Percentiles rank a stretch among this genome's conserved stretches.
These are phyloP conservation scores for Candida orba DNA, from an alignment of 805 yeast species.

Conservation along the genomic window DNA sequence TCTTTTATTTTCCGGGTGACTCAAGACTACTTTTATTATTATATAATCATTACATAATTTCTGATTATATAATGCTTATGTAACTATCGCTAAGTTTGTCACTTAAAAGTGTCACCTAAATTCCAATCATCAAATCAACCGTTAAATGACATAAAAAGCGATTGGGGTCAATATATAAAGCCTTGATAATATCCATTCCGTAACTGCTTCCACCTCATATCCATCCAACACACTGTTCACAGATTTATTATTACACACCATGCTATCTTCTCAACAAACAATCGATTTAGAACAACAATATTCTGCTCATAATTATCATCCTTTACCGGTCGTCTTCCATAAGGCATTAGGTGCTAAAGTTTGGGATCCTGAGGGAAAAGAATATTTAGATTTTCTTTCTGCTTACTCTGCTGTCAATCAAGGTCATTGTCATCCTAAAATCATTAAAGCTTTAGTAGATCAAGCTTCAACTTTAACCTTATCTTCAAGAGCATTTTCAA, in stretches of 20 bases:
- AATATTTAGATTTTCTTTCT: conserved; percentile 84
- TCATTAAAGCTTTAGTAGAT: conserved; percentile 73
- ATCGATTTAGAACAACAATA: conserved; percentile 63
- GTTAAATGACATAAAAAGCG: too few relatives aligned
- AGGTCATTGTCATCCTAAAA: conserved; percentile 96
- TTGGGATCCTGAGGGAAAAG: conserved; percentile 97
- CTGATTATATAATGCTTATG: too few relatives aligned
- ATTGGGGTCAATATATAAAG: too few relatives aligned
- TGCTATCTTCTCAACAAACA: conserved; percentile 53
- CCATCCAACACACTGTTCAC: neutral
- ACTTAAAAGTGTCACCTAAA: neutral
- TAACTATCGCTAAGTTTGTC: too few relatives aligned
- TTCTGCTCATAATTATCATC: conserved; percentile 97
- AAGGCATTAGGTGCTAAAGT: conserved; percentile 87
- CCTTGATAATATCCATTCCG: too few relatives aligned
- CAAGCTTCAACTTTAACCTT: conserved; percentile 83
- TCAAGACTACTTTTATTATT: too few relatives aligned
- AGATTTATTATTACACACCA: too few relatives aligned
- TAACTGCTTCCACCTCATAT: neutral
- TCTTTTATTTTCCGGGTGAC: too few relatives aligned
- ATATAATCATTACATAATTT: too few relatives aligned
- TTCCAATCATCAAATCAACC: neutral
- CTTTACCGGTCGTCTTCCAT: conserved; percentile 88
- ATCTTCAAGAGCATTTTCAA: conserved; percentile 88
- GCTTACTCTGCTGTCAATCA: conserved; percentile 98